These are phyloP conservation scores for Venturia pyrina DNA, from an alignment of 2,329 filamentous ascomycete genomes.

Conservation along the genomic window DNA sequence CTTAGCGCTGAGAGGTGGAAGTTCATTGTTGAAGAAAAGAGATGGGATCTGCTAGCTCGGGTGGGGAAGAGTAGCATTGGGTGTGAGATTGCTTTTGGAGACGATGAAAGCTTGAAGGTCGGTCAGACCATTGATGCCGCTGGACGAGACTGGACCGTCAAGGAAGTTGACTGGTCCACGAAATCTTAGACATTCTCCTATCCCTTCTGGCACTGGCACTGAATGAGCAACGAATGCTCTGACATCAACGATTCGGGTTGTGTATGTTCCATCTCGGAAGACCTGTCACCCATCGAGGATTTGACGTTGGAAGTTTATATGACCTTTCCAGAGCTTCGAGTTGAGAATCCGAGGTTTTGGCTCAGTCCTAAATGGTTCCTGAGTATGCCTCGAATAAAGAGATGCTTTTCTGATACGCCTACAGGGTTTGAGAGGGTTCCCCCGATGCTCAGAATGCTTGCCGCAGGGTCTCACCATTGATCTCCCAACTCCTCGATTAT, in stretches of 20 bases:
- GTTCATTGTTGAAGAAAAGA: not conserved
- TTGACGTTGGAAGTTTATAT: too few relatives aligned
- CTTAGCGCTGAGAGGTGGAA: constrained; percentile 9
- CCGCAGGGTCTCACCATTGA: too few relatives aligned
- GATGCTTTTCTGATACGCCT: too few relatives aligned
- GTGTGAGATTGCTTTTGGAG: not conserved
- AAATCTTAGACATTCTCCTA: not conserved
- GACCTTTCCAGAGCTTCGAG: too few relatives aligned
- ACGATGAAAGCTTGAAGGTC: not conserved
- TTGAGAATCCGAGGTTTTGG: too few relatives aligned
- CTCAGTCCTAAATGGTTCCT: too few relatives aligned
- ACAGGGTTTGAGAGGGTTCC: too few relatives aligned
- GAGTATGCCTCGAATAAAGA: too few relatives aligned
- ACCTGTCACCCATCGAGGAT: not conserved
- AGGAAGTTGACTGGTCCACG: not conserved
- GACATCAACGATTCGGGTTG: not conserved
- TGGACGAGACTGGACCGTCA: not conserved
- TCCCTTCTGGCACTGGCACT: not conserved
- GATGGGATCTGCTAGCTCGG: not conserved
- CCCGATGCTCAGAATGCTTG: too few relatives aligned
- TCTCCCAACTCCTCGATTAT: too few relatives aligned
- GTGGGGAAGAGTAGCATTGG: not conserved
- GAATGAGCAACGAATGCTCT: not conserved
- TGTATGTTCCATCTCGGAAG: not conserved
- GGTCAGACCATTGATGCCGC: not conserved